Conservation (phyloP, 1,284 basidiomycete species). For the Boletus sp. region DNA sequence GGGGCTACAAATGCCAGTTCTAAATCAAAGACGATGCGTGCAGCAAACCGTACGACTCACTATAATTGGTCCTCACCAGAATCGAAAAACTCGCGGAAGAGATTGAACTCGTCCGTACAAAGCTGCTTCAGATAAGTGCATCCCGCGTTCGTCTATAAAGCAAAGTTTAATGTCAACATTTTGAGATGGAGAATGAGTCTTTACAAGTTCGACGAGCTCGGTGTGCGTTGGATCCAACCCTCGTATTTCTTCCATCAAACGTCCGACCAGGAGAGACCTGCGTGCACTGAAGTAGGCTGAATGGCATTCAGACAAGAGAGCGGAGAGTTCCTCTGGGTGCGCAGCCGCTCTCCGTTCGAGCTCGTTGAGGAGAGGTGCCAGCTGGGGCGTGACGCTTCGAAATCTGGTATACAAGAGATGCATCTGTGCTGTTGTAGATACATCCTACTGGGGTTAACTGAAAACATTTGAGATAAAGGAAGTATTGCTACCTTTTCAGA, state of each 20-base stretch:
- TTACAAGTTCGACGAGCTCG: conserved; percentile 82
- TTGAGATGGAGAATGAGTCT: conserved; percentile 22
- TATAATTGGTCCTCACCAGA: conserved; percentile 82
- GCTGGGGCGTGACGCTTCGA: conserved; percentile 60
- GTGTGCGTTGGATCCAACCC: conserved; percentile 73
- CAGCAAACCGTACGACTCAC: conserved; percentile 46
- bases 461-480: not conserved
- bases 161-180: conserved; percentile 1
- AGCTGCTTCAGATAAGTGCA: conserved; percentile 88
- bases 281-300: conserved; percentile 74
- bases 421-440: conserved; percentile 77
- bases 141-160: conserved; percentile 72
- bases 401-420: conserved; percentile 91
- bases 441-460: conserved; percentile 45
- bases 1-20: conserved; percentile 43
- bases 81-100: conserved; percentile 82
- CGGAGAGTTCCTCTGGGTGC: conserved; percentile 74
- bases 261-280: conserved; percentile 63
- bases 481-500: conserved; percentile 58
- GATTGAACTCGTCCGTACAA: conserved; percentile 81
- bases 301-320: conserved; percentile 81
- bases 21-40: not conserved
- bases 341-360: conserved; percentile 72
- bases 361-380: conserved; percentile 77
- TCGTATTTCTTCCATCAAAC: conserved; percentile 76